phyloP scores from a whole-genome alignment of 2,329 filamentous ascomycete genomes.

The Colletotrichum musicola region DNA sequence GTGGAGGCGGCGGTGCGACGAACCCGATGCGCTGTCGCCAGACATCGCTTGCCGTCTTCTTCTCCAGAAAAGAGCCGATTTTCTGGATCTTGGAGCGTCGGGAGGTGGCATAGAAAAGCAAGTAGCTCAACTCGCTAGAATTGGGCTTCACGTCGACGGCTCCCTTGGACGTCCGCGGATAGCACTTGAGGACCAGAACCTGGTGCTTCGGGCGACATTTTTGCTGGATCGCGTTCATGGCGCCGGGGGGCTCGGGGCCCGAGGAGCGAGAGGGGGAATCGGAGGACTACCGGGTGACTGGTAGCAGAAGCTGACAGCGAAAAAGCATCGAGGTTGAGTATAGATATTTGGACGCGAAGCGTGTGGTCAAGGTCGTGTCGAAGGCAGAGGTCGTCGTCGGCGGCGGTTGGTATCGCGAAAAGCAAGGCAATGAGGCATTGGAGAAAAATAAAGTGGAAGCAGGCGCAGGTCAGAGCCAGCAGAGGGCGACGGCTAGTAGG shows the following conservation, averaged over 20 bases:
- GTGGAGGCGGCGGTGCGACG: conserved; percentile 43
- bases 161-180: conserved; percentile 91
- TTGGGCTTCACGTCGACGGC: conserved; percentile 95
- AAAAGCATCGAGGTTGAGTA: conserved; percentile 35
- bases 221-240: conserved; percentile 75
- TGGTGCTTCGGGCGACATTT: conserved; percentile 94
- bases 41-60: conserved; percentile 91
- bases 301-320: conserved; percentile 31
- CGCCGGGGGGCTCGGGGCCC: conserved; percentile 43
- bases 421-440: conserved; percentile 34
- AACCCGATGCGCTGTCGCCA: conserved; percentile 90
- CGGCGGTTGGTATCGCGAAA: conserved; percentile 33
- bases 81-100: conserved; percentile 96
- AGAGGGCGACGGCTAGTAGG: conserved; percentile 24
- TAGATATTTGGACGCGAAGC: conserved; percentile 16
- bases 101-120: conserved; percentile 96
- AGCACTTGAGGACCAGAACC: conserved; percentile 95
- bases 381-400: conserved; percentile 21
- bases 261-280: conserved; percentile 15
- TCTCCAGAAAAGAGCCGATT: conserved; percentile 93
- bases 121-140: conserved; percentile 94
- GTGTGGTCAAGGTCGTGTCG: conserved; percentile 15
- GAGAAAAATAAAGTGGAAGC: conserved; percentile 30
- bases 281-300: conserved; percentile 24
- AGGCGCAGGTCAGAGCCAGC: conserved; percentile 19